Base-by-base conservation (phyloP, 2,329 filamentous ascomycete genomes). In the Phyllosticta citrichinensis region DNA sequence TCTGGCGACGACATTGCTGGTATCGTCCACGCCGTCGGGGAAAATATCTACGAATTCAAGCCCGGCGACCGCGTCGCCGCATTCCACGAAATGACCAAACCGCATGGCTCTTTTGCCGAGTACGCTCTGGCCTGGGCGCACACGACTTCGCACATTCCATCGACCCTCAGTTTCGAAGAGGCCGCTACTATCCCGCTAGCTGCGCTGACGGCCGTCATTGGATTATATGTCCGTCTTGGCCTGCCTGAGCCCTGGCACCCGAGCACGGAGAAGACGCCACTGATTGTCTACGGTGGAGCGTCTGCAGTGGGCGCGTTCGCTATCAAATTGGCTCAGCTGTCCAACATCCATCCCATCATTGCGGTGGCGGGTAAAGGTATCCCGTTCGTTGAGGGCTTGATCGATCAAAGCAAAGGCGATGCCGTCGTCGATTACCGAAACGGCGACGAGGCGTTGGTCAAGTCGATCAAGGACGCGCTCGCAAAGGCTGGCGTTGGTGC, bases 21-120 rank as follows among this genome's bases (percentile, higher is more conserved):
- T 52, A 74, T 79, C 27, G 77, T 86, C 9, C 76, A 83, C 64
- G 74, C 76, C 62, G 80, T 84, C 22, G 83, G 83, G 20, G 67
- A 74, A 51, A 75, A 80, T 47, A 83, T 86, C 1, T 77, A 71
- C 61, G 83, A 84, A 65, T 85, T 85, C 76, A 79, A 79, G 63
- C 72, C 73, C 0, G 83, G 82, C 33, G 82, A 85, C 69, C 77
- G 81, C 17, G 82, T 85, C 1, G 79, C 80, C 9, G 80, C 79
- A 3, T 83, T 83, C 72, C 77, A 80, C 64, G 73, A 82, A 63
- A 84, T 86, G 77, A 65, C 71, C 52, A 71, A 73, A 0, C 74
- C 78, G 0, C 68, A 76, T 40, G 85, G 85, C 2, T 78, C 75
- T 8, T 87, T 80, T 63, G 85, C 84, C 3, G 83, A 87, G 66